phyloP scores from a whole-genome alignment of 441 rosid genomes.

The Pelargonium australe region DNA sequence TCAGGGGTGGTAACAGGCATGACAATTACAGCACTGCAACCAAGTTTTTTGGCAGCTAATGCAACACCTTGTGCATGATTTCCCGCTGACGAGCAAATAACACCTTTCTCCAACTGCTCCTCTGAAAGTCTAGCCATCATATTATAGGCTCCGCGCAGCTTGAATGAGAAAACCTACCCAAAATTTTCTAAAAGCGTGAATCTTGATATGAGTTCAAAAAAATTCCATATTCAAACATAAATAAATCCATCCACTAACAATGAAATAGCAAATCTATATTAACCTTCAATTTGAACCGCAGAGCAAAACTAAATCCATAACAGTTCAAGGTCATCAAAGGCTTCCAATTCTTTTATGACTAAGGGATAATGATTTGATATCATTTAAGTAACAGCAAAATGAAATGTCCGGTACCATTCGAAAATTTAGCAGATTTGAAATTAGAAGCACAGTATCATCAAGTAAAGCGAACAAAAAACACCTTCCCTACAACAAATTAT shows the following conservation, averaged over 20 bases:
- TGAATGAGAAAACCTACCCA: constrained; percentile 75
- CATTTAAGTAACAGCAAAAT: too few relatives aligned
- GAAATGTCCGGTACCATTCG: too few relatives aligned
- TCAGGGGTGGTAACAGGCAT: constrained; percentile 95
- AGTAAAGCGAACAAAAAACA: too few relatives aligned
- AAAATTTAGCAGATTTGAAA: too few relatives aligned
- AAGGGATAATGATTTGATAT: too few relatives aligned
- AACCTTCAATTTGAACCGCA: too few relatives aligned
- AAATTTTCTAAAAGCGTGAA: not conserved
- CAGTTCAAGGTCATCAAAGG: not conserved
- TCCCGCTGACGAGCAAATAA: constrained; percentile 93
- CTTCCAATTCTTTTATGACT: too few relatives aligned
- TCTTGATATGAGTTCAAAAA: not conserved
- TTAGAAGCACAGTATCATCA: too few relatives aligned
- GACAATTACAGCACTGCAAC: constrained; percentile 67
- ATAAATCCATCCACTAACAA: not conserved
- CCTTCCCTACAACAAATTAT: too few relatives aligned
- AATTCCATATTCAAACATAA: not conserved
- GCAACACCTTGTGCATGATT: constrained; percentile 99
- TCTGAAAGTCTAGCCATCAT: constrained; percentile 83
- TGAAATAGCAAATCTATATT: not conserved
- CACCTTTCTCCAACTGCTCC: constrained; percentile 64
- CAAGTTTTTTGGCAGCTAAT: constrained; percentile 62
- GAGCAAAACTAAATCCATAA: not conserved
- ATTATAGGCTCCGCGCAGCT: constrained; percentile 92